Base-by-base conservation (phyloP, 148 eudicot species). In the Chenopodium album region DNA sequence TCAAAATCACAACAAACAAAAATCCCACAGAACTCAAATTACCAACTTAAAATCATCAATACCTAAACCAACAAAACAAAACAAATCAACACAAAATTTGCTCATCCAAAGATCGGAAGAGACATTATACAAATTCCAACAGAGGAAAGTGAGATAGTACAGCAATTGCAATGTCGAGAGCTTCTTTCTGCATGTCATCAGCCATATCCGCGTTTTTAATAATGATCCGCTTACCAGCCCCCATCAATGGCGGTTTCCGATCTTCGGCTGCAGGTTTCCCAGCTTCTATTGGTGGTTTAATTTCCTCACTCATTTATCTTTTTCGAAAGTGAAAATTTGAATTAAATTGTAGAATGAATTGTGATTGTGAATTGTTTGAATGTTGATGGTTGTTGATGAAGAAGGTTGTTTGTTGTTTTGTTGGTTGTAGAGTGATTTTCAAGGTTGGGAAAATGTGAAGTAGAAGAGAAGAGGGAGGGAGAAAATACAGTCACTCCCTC, bases 131-230 rank as follows among this genome's bases (percentile, higher is more conserved):
- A 41, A 3, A 34, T 29, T 2, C 13, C 9, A 47, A 66, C 5
- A 26, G 1, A 52, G 63, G 73, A 83, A 31, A 82, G 50, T 75
- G 63, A 67, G 16, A 78, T 46, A 54, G 64, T 90, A 92, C 97
- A 68, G 91, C 83, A 76, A 95, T 85, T 78, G 98, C 97, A 82
- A 93, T 87, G 78, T 93, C 90, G 80, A 95, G 70, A 66, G 98
- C 98, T 76, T 95, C 98, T 65, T 88, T 87, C 88, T 95, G 98
- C 87, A 95, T 59, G 75, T 92, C 94, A 2, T 89, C 92, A 71
- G 84, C 87, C 98, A 95, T 93, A 41, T 95, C 98, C 20, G 97
- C 98, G 84, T 94, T 95, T 86, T 95, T 95, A 34, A 95, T 81
- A 63, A 85, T 79, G 79, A 90, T 84, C 60, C 94, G 93, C 83